Percentiles rank a stretch among this genome's conserved stretches.
phyloP scores from a whole-genome alignment of 176 grass and related monocot species.

The Dactylis glomerata region DNA sequence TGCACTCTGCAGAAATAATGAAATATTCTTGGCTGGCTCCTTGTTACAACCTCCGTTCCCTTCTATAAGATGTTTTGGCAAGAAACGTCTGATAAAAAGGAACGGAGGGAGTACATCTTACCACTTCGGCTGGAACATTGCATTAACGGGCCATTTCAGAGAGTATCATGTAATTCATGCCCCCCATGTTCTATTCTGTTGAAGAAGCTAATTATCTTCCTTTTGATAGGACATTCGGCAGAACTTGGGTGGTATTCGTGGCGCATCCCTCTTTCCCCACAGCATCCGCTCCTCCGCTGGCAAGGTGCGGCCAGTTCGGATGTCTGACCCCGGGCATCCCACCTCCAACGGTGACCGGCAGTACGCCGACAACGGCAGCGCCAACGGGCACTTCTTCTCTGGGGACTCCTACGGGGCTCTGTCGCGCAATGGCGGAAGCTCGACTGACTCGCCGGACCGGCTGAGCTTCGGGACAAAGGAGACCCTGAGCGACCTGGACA shows the following conservation, averaged over 20 bases:
- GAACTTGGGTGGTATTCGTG: conserved; percentile 78
- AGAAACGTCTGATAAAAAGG: no score
- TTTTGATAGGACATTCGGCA: conserved; percentile 82
- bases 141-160: background rate
- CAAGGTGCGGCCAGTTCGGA: conserved; percentile 51
- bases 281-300: conserved; percentile 65
- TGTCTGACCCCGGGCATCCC: conserved; percentile 47
- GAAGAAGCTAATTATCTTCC: background rate
- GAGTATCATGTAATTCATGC: background rate
- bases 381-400: conserved; percentile 44
- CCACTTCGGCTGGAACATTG: background rate
- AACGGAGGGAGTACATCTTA: no score
- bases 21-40: no score
- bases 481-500: conserved; percentile 65
- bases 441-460: conserved; percentile 51
- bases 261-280: conserved; percentile 82
- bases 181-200: background rate
- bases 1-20: background rate
- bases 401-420: conserved; percentile 41
- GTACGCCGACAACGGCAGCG: conserved; percentile 51
- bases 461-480: conserved; percentile 61
- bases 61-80: no score
- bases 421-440: conserved; percentile 44
- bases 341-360: conserved; percentile 29
- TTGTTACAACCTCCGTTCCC: no score